Evolutionary conservation across 257 asterid genomes (phyloP).

Genomic region (Paulownia fortunei): DNA sequence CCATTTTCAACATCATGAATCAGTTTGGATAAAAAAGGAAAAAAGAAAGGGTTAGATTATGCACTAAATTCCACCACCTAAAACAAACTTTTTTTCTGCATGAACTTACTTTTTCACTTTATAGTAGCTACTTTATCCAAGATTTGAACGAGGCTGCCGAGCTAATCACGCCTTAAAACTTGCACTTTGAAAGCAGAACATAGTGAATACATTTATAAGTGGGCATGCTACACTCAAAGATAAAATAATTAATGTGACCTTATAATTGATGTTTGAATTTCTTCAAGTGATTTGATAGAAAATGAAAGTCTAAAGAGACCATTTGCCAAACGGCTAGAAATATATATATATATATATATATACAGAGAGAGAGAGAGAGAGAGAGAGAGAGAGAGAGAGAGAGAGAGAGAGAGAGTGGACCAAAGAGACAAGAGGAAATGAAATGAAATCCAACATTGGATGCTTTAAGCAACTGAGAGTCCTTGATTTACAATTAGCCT

Average conservation of each 20-base stretch:
- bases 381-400: too few species aligned
- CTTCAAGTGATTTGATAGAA: neutral
- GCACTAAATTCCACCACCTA: conserved; percentile 2
- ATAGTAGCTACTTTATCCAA: neutral
- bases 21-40: too few species aligned
- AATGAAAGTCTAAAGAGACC: neutral
- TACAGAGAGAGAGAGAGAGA: too few species aligned
- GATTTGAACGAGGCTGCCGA: neutral
- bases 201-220: neutral
- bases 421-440: neutral
- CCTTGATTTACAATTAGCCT: neutral
- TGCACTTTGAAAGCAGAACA: neutral
- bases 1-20: neutral
- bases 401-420: neutral
- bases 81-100: neutral
- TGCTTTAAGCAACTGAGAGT: neutral
- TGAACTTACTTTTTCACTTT: neutral
- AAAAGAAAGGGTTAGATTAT: neutral
- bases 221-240: neutral
- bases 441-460: neutral
- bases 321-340: neutral
- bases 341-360: too few species aligned
- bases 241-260: neutral
- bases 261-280: neutral
- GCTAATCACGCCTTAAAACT: conserved; percentile 12